Percentiles rank a stretch among this genome's conserved stretches.
These are phyloP conservation scores for Oryza punctata DNA, from an alignment of 176 grass and related monocot species.

Conservation along the genomic window DNA sequence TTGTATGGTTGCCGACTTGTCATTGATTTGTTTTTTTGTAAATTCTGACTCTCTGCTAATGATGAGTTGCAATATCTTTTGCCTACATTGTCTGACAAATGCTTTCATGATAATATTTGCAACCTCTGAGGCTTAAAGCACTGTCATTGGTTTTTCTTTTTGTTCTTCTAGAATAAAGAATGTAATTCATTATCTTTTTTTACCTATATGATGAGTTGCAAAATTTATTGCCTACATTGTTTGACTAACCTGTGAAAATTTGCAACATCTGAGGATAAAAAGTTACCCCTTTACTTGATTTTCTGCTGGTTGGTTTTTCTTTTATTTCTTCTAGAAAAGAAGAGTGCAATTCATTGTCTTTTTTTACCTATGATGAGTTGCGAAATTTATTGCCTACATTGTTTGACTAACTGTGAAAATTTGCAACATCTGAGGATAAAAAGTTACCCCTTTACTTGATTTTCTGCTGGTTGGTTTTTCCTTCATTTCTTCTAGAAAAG, in stretches of 20 bases:
- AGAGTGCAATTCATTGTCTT: neutral
- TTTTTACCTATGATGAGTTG: conserved; percentile 34
- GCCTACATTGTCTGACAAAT: conserved; percentile 49
- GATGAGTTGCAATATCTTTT: conserved; percentile 44
- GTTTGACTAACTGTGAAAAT: conserved; percentile 25
- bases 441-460: neutral
- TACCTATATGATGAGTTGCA: conserved; percentile 37
- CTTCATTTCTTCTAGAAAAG: neutral
- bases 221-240: conserved; percentile 34
- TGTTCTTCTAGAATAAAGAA: neutral
- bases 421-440: conserved; percentile 29
- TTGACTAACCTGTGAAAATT: conserved; percentile 22
- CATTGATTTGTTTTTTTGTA: neutral
- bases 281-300: neutral
- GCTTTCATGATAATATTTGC: conserved; percentile 21
- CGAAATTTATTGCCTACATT: conserved; percentile 28
- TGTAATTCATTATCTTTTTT: neutral
- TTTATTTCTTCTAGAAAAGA: neutral
- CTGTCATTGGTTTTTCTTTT: neutral
- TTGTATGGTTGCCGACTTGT: neutral
- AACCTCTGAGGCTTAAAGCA: conserved; percentile 41
- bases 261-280: conserved; percentile 31
- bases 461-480: neutral
- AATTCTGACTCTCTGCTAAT: conserved; percentile 1
- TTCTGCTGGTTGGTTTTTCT: neutral